A percentile compares a stretch with the other conserved stretches of the same genome.
These are phyloP conservation scores for Xylaria acuta DNA, from an alignment of 495 filamentous ascomycete species.

Conservation along the genomic window DNA sequence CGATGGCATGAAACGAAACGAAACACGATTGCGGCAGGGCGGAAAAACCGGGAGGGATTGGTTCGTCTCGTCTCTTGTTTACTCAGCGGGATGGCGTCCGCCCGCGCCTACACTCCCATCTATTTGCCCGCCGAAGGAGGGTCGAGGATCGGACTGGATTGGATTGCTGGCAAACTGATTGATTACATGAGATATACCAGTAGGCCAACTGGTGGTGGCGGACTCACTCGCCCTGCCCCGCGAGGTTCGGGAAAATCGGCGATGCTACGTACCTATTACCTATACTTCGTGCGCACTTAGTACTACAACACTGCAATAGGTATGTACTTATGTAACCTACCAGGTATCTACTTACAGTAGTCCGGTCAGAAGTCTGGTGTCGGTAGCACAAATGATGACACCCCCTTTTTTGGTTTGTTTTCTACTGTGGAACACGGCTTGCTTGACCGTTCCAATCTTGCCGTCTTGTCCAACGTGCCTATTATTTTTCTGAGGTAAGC, in stretches of 20 bases:
- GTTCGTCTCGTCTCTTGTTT: neutral
- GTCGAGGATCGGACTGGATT: neutral
- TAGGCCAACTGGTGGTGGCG: neutral
- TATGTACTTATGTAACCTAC: too few relatives aligned
- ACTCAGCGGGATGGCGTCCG: neutral
- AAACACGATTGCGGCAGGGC: neutral
- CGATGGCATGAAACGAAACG: neutral
- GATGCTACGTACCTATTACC: neutral
- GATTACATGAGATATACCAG: neutral
- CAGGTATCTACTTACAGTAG: too few relatives aligned
- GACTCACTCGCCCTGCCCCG: neutral
- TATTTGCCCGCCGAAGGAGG: too few relatives aligned
- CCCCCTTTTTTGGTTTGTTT: neutral
- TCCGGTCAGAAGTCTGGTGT: too few relatives aligned
- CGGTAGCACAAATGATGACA: conserved; percentile 5
- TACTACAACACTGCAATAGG: too few relatives aligned
- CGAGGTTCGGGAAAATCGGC: neutral
- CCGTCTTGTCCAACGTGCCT: neutral
- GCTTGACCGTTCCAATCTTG: neutral
- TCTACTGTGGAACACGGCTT: neutral
- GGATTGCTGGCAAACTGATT: neutral
- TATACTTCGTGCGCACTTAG: too few relatives aligned
- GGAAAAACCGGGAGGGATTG: neutral
- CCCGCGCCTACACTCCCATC: neutral
- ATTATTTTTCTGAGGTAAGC: conserved; percentile 9